Conservation (phyloP, 1,284 basidiomycete genomes). For the Calocybe gambosa region DNA sequence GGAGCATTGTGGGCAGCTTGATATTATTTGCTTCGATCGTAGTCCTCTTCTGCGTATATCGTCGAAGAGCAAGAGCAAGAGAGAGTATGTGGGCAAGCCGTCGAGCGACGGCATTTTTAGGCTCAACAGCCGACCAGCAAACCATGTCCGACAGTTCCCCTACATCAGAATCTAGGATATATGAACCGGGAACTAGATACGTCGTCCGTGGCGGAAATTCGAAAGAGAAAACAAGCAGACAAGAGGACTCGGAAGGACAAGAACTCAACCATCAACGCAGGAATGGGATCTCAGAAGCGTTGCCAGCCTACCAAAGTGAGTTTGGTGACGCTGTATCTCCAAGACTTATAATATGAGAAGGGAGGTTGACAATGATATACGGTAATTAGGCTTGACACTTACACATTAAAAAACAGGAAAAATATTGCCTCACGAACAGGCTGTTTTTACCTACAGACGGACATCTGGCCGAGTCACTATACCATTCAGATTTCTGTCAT, state of each 20-base stretch:
- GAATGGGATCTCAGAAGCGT: background rate
- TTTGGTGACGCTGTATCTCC: too few relatives aligned
- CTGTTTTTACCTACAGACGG: too few relatives aligned
- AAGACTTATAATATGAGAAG: too few relatives aligned
- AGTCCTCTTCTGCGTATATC: background rate
- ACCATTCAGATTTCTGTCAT: too few relatives aligned
- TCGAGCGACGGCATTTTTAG: background rate
- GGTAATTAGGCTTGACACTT: too few relatives aligned
- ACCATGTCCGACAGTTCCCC: too few relatives aligned
- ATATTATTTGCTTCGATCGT: background rate
- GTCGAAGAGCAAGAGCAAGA: background rate
- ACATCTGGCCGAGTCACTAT: too few relatives aligned
- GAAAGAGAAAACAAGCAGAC: background rate
- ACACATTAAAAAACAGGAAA: too few relatives aligned
- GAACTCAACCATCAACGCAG: background rate
- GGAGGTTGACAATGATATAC: too few relatives aligned
- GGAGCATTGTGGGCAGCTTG: background rate
- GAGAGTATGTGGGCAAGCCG: background rate
- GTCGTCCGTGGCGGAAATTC: background rate
- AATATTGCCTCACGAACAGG: too few relatives aligned
- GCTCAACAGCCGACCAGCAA: background rate
- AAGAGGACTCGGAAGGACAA: background rate
- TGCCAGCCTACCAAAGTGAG: background rate
- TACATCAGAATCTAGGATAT: too few relatives aligned
- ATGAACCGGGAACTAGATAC: background rate